Base-by-base conservation (phyloP, 495 filamentous ascomycete genomes). In the Viridothelium virens region DNA sequence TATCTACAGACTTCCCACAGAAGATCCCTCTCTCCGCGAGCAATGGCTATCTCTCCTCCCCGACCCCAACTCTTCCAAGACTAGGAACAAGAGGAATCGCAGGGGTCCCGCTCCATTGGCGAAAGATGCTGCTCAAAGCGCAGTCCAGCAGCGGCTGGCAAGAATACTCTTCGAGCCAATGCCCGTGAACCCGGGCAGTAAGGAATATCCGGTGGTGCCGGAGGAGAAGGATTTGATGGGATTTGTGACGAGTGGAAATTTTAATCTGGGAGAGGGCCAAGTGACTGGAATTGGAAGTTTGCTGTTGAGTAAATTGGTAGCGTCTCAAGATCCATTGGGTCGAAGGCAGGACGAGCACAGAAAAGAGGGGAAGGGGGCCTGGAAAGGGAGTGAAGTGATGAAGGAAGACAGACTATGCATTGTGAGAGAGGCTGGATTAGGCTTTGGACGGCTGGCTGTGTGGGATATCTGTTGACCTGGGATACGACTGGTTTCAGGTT, bases 181-280 rank as follows among this genome's bases (percentile, higher is more conserved):
- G 37, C 67, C 56, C 16, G 50, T 77, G 66, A 70, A 79, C 74
- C 67, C 75, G 39, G 78, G 76, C 4, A 72, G 80, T 31, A 76
- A 79, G 41, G 81, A 81, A 0, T 85, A 90, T 66, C 85, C 90
- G 0, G 72, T 83, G 1, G 84, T 90, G 4, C 94, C 94, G 0
- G 76, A 78, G 1, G 89, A 89, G 67, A 81, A 83, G 14, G 91
- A 96, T 72, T 78, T 97, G 38, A 89, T 98, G 47, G 94, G 94
- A 0, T 98, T 96, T 73, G 87, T 97, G 31, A 96, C 91, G 33
- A 89, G 87, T 2, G 94, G 93, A 2, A 88, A 89, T 62, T 96
- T 88, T 69, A 89, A 89, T 69, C 80, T 97, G 2, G 86, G 85
- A 5, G 85, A 91, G 66, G 94, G 93, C 1, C 82, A 81, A 71